phyloP scores from a whole-genome alignment of 345 rosid species.

The Arabidopsis arenosa region DNA sequence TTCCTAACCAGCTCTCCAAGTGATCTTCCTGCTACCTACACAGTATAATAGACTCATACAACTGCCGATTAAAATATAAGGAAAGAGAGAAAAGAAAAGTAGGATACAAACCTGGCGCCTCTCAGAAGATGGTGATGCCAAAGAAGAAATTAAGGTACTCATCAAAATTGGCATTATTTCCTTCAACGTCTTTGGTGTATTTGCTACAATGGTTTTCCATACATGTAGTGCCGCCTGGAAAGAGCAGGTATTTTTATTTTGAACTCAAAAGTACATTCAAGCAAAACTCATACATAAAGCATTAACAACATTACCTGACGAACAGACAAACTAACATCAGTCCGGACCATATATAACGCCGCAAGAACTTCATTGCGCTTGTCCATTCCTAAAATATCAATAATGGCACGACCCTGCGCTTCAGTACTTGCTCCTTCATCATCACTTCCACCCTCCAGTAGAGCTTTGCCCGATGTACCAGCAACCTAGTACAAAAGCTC shows the following conservation, averaged over 20 bases:
- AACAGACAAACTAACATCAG: constrained; percentile 91
- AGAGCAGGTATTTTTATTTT: constrained; percentile 13
- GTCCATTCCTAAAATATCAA: constrained; percentile 94
- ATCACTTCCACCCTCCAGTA: constrained; percentile 99
- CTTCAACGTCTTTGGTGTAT: constrained; percentile 95
- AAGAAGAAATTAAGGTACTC: constrained; percentile 85
- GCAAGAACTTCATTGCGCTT: constrained; percentile 98
- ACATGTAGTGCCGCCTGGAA: constrained; percentile 95
- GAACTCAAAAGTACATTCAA: constrained; percentile 23
- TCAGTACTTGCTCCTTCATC: constrained; percentile 99
- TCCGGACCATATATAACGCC: constrained; percentile 96
- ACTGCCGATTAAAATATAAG: constrained; percentile 1
- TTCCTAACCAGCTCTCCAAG: constrained; percentile 98
- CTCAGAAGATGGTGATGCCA: constrained; percentile 92
- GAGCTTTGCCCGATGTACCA: constrained; percentile 97
- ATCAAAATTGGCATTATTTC: constrained; percentile 98
- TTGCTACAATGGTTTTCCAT: constrained; percentile 98
- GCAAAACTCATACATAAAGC: constrained; percentile 12
- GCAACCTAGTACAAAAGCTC: constrained; percentile 69
- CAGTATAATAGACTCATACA: constrained; percentile 16
- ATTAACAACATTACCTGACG: constrained; percentile 77
- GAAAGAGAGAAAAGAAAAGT: not conserved
- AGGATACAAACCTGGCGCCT: constrained; percentile 82
- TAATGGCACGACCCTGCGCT: constrained; percentile 98
- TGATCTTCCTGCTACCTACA: constrained; percentile 90